A percentile compares a stretch with the other conserved stretches of the same genome.
Evolutionary conservation across 2,329 filamentous ascomycete genomes (phyloP).

Genomic region (Colletotrichum sp.): DNA sequence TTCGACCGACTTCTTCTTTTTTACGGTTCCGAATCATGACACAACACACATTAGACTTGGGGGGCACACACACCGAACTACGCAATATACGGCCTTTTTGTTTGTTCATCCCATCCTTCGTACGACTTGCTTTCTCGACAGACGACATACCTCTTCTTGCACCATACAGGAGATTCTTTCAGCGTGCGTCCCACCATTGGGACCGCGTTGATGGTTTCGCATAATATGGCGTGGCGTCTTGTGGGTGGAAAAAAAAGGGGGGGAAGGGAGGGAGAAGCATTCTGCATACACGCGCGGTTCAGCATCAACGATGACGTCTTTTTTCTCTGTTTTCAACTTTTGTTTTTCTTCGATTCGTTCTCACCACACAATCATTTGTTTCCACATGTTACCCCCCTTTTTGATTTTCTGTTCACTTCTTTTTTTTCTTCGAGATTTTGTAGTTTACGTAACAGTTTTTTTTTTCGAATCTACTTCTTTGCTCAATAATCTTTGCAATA

Average conservation of each 20-base stretch:
- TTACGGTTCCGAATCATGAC: constrained; percentile 13
- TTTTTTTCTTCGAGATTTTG: not conserved
- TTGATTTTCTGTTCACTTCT: not conserved
- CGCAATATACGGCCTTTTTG: constrained; percentile 11
- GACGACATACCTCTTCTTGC: not conserved
- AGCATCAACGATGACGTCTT: constrained; percentile 9
- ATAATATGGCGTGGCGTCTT: not conserved
- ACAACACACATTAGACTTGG: constrained; percentile 17
- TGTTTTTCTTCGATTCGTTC: not conserved
- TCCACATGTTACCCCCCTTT: not conserved
- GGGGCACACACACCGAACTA: not conserved
- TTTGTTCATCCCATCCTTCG: not conserved
- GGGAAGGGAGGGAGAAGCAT: not conserved
- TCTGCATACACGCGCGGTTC: constrained; percentile 8
- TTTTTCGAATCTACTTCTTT: not conserved
- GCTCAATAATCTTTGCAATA: not conserved
- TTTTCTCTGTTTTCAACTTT: not conserved
- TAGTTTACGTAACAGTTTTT: not conserved
- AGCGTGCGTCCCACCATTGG: not conserved
- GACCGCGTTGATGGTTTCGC: not conserved
- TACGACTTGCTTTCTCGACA: not conserved
- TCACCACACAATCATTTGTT: not conserved
- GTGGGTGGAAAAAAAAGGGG: not conserved
- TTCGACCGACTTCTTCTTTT: constrained; percentile 2
- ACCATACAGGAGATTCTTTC: not conserved